Conservation (phyloP, 192 early-diverging fungal genomes). For the Lobosporangium transversale region DNA sequence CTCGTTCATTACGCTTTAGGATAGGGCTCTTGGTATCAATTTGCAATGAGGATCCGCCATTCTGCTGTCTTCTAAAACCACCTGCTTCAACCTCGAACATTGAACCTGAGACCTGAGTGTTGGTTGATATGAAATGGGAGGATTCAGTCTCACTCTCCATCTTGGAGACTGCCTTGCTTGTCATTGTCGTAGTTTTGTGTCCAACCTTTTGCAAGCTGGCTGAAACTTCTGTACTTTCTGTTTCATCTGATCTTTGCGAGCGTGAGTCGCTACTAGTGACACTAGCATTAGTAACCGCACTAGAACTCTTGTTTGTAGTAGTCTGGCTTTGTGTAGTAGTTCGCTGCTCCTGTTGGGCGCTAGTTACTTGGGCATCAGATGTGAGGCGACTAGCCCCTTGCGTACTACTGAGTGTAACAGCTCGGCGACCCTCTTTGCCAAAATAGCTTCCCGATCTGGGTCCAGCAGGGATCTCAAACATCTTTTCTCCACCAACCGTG, state of each 20-base stretch:
- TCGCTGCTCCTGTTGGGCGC: neutral
- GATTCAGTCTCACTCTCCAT: neutral
- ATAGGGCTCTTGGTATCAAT: constrained; percentile 22
- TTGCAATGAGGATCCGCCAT: constrained; percentile 4
- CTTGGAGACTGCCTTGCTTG: neutral
- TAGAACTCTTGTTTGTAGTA: neutral
- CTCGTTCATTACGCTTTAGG: neutral
- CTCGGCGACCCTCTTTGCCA: constrained; percentile 9
- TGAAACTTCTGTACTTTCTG: neutral
- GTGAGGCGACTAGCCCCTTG: constrained; percentile 22
- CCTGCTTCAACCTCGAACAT: neutral
- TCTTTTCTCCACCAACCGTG: constrained; percentile 28
- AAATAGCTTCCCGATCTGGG: constrained; percentile 36
- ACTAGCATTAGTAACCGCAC: no score
- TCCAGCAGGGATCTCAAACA: constrained; percentile 45
- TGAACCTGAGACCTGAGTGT: neutral
- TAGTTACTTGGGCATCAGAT: neutral
- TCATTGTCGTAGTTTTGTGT: neutral
- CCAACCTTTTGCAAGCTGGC: constrained; percentile 1
- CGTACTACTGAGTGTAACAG: constrained; percentile 13
- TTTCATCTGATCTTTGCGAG: neutral
- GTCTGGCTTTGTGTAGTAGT: neutral
- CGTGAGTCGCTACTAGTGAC: neutral
- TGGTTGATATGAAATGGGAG: neutral
- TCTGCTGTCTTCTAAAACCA: neutral